Evolutionary conservation across 2,329 filamentous ascomycete genomes (phyloP), one percentile per base, ranked within the genome.

Genomic region (Saccharata proteae): DNA sequence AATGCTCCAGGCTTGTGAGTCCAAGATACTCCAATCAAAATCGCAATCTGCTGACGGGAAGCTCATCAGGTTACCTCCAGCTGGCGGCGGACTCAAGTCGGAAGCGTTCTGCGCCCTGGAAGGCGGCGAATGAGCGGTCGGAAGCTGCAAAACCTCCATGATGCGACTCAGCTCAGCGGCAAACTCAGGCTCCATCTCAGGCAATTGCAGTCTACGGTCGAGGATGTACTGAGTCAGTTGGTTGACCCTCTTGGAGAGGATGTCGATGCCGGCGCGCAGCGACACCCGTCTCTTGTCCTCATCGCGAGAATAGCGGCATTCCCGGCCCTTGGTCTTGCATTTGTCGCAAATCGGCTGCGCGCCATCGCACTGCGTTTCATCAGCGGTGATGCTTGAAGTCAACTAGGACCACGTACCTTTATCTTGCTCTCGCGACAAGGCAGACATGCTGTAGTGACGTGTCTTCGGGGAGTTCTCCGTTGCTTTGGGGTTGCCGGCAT

Each of bases 281-380:
- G 33, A 35, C 5, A 35, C 33, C 33, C 33, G 30, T 20, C 33
- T 35, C 24, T 35, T 35, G 28, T 35, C 33, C 24, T 35, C 33
- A 12, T 35, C 33, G 18, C 31, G 33, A 14, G 33, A 35, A 19
- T 35, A 35, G 10, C 25, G 30, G 33, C 33, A 35, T 15, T 35
- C 33, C 24, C 29, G 22, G 12, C 33, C 33, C 18, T 35, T 35
- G 9, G 33, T 20, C 28, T 35, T 35, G 33, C 33, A 35, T 23
- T 35, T 35, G 18, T 35, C 33, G 31, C 33, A 35, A 29, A 28
- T 35, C 10, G 33, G 33, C 29, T 35, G 33, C 18, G 24, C 33
- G 23, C 33, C 33, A 14, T 35, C 33, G 22, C 33, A 35, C 33
- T 35, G 27, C 16, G 22, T 29, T 11, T n/a, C 26, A 27, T 35